Conservation (phyloP, 148 eudicot species). For the Vaccinium myrtillus region DNA sequence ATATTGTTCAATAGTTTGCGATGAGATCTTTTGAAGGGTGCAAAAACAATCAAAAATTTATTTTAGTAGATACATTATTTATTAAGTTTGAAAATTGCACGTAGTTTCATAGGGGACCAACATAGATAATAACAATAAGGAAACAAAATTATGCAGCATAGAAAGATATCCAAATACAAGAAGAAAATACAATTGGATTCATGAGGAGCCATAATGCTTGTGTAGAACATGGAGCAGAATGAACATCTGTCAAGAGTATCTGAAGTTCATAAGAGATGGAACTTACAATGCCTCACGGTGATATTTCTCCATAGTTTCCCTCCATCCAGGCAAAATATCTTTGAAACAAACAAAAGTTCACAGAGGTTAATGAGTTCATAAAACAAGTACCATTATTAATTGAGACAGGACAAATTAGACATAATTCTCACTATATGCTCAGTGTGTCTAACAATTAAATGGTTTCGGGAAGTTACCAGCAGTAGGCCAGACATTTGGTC, state of each 20-base stretch:
- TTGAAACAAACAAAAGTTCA: slow-evolving; percentile 18
- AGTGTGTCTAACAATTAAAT: background rate
- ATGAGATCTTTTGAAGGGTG: too few species aligned
- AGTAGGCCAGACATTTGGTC: slow-evolving; percentile 83
- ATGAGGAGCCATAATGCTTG: background rate
- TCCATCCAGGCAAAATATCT: slow-evolving; percentile 88
- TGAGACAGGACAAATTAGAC: background rate
- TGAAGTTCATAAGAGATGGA: background rate
- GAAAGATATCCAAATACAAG: background rate
- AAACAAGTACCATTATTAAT: background rate
- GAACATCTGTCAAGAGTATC: background rate
- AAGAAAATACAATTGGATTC: background rate
- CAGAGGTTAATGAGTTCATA: background rate
- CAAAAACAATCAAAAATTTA: too few species aligned
- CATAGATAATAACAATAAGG: background rate
- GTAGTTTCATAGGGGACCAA: too few species aligned
- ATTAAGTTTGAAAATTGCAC: too few species aligned
- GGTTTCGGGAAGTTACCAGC: slow-evolving; percentile 46
- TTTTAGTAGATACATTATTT: too few species aligned
- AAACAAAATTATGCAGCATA: too few species aligned
- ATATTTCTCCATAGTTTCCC: slow-evolving; percentile 88
- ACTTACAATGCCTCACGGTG: slow-evolving; percentile 86
- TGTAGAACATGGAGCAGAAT: background rate
- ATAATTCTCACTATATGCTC: background rate
- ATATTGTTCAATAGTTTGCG: too few species aligned